A percentile compares a stretch with the other conserved stretches of the same genome.
Evolutionary conservation across 1,284 basidiomycete species (phyloP).

Genomic region (Cryptococcus depauperatus): DNA sequence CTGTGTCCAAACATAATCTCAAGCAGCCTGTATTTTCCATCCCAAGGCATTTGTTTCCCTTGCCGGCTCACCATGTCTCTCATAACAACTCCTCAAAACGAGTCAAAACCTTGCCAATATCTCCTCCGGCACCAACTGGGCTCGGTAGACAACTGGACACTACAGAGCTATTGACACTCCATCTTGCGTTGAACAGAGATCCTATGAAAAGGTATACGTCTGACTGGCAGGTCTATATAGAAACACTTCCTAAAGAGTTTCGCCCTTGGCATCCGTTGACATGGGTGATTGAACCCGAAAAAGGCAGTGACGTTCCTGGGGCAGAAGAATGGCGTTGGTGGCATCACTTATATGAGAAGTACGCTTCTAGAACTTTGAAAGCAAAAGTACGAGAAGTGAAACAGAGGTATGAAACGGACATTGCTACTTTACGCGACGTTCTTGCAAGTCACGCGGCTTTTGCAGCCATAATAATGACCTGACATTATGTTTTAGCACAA

Average conservation of each 20-base stretch:
- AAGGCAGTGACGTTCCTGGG: background rate
- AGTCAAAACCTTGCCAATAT: conserved; percentile 1
- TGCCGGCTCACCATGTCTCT: background rate
- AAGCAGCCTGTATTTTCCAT: conserved; percentile 20
- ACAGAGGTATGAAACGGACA: conserved; percentile 56
- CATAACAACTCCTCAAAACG: conserved; percentile 4
- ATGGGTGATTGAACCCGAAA: conserved; percentile 51
- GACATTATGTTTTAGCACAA: conserved; percentile 12
- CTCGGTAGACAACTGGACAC: conserved; percentile 46
- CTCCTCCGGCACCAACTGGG: conserved; percentile 1
- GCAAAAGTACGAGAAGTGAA: conserved; percentile 50
- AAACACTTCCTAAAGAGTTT: conserved; percentile 61
- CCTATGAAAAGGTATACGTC: conserved; percentile 48
- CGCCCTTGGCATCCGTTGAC: conserved; percentile 61
- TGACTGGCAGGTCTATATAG: conserved; percentile 64
- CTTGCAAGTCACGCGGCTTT: conserved; percentile 34
- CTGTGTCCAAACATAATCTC: background rate
- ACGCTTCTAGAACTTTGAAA: conserved; percentile 52
- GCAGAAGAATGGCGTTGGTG: conserved; percentile 17
- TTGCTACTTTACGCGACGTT: conserved; percentile 43
- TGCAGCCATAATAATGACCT: background rate
- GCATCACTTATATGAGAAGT: conserved; percentile 16
- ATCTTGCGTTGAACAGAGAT: conserved; percentile 50
- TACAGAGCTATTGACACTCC: conserved; percentile 55
- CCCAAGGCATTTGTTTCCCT: conserved; percentile 31